Evolutionary conservation across 1,284 basidiomycete genomes (phyloP).

Genomic region (Sparassis latifolia): DNA sequence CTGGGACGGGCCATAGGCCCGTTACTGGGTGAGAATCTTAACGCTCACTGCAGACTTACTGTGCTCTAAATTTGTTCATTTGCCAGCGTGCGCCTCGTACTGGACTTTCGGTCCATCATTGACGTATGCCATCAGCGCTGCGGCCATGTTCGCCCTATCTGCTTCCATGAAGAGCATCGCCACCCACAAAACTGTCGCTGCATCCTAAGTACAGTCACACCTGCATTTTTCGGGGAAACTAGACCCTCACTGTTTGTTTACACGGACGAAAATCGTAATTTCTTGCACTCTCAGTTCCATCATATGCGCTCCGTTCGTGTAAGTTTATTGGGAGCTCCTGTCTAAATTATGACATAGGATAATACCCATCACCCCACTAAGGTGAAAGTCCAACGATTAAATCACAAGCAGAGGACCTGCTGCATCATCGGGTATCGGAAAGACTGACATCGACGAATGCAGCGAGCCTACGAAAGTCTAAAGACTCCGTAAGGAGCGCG

Average conservation of each 20-base stretch:
- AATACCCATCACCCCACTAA: no score
- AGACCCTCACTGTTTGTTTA: background rate
- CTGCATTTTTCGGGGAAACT: no score
- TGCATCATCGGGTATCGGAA: no score
- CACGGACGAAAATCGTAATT: background rate
- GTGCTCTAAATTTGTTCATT: constrained; percentile 1
- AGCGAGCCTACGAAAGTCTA: no score
- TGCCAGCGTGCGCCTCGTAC: constrained; percentile 73
- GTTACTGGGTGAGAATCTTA: constrained; percentile 49
- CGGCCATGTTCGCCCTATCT: constrained; percentile 56
- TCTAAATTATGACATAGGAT: no score
- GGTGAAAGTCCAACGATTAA: no score
- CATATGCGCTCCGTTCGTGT: no score
- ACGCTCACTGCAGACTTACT: background rate
- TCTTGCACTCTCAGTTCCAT: background rate
- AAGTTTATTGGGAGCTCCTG: no score
- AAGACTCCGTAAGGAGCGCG: no score
- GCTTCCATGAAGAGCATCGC: constrained; percentile 42
- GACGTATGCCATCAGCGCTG: constrained; percentile 65
- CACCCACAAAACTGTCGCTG: constrained; percentile 1
- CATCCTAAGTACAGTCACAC: background rate
- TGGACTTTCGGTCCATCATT: constrained; percentile 79
- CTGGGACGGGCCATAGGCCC: constrained; percentile 87
- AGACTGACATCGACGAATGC: no score
- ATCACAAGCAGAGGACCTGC: no score